These are phyloP conservation scores for Plantago coronopus DNA, from an alignment of 305 asterid genomes.

Conservation along the genomic window DNA sequence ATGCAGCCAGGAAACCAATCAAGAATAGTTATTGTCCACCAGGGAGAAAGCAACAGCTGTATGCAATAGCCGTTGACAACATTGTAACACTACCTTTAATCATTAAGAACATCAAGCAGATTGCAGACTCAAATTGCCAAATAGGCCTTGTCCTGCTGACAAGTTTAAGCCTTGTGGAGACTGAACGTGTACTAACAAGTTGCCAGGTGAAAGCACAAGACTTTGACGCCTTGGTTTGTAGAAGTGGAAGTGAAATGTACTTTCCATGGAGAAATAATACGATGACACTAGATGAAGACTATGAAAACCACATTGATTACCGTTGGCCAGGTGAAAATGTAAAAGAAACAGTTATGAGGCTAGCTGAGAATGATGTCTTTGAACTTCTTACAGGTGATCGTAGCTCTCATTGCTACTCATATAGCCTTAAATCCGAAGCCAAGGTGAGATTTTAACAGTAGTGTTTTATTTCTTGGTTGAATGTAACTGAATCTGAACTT, in stretches of 20 bases:
- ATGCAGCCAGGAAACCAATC: conserved; percentile 29
- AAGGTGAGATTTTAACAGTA: conserved; percentile 32
- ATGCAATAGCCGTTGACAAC: conserved; percentile 50
- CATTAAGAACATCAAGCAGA: conserved; percentile 52
- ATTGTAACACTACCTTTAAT: conserved; percentile 41
- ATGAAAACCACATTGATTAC: conserved; percentile 68
- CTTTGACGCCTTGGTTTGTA: conserved; percentile 80
- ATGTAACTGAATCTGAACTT: neutral
- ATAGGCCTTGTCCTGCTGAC: conserved; percentile 70
- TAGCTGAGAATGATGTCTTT: conserved; percentile 44
- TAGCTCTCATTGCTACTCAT: conserved; percentile 51
- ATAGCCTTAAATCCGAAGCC: conserved; percentile 44
- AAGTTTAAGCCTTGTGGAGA: conserved; percentile 68
- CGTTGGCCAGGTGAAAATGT: conserved; percentile 83
- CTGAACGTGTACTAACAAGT: conserved; percentile 43
- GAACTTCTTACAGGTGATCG: conserved; percentile 44
- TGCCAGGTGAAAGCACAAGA: conserved; percentile 49
- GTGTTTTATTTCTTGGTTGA: neutral
- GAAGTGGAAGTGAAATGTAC: conserved; percentile 82
- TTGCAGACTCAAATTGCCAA: conserved; percentile 40
- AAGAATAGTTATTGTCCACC: conserved; percentile 34
- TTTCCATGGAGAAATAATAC: conserved; percentile 63
- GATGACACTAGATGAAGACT: conserved; percentile 59
- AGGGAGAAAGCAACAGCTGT: conserved; percentile 58
- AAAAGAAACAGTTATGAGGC: conserved; percentile 71